Base-by-base conservation (phyloP, 768 basidiomycete genomes). In the Suillus bovinus region DNA sequence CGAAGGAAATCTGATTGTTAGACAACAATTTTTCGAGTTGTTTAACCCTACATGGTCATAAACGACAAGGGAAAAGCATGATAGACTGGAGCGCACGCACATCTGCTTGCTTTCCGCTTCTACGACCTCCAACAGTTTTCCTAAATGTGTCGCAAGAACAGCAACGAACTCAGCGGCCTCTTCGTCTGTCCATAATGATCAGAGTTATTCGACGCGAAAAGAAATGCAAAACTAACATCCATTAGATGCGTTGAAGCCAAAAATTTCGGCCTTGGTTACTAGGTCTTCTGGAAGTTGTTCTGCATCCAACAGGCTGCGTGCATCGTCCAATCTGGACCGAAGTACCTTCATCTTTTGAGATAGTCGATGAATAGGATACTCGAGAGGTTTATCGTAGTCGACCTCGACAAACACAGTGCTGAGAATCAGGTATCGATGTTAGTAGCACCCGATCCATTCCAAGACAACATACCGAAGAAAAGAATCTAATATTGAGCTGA, bases 321-420 rank as follows among this genome's bases (percentile, higher is more conserved):
- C 39, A 27, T 56, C 38, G 3, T 56, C 39, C 55, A 39, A 29
- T 39, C 6, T 39, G 38, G 55, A 56, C 39, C 24, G 38, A 39
- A 56, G 55, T 7, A 56, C 17, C 17, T 29, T 24, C 38, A 29
- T 39, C 36, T 56, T 56, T 56, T 56, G 55, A 27, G 20, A 56
- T 11, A 56, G 17, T 11, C 55, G 38, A 39, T 56, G 55, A 56
- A 56, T 29, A 29, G 55, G 55, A 9, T 6, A 56, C 17, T 56
- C 55, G 8, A 39, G 27, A 17, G 27, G 17, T 16, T 6, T 27
- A 17, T 39, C 13, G 36, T 24, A 11, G 17, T 56, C 10, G 20
- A 20, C 24, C 6, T 56, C 17, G 17, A 11, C 27, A 39, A 56
- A 39, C 13, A 56, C 20, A 56, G 55, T 56, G 1, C 55, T 56